A percentile compares a stretch with the other conserved stretches of the same genome.
phyloP scores from a whole-genome alignment of 1,139 yeast species.

The Pichia norvegensis region DNA sequence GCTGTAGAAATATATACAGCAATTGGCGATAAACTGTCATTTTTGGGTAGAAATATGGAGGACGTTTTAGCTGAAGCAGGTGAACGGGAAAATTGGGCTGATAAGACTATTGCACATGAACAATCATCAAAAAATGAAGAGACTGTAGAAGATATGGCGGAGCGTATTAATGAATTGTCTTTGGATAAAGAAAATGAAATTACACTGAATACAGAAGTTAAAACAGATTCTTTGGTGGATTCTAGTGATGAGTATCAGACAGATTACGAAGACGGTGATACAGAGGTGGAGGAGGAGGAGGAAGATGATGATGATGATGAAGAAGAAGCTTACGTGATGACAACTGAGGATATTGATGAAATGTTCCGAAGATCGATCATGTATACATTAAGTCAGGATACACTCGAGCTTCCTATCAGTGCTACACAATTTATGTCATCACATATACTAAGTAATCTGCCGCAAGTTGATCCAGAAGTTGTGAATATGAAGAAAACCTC shows the following conservation, averaged over 20 bases:
- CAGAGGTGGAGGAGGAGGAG: conserved; percentile 5
- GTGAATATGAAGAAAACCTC: conserved; percentile 73
- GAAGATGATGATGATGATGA: neutral
- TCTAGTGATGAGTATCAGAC: neutral
- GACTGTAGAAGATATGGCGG: neutral
- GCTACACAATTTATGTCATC: conserved; percentile 72
- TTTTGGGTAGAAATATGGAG: conserved; percentile 30
- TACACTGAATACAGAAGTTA: neutral
- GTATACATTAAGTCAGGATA: conserved; percentile 57
- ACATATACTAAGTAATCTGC: conserved; percentile 64
- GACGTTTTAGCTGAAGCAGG: conserved; percentile 5
- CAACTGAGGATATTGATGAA: conserved; percentile 67
- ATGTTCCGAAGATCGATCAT: conserved; percentile 62
- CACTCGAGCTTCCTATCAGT: conserved; percentile 50
- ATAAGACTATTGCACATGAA: neutral
- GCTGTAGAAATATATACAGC: conserved; percentile 57
- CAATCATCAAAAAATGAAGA: neutral
- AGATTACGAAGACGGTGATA: conserved; percentile 4
- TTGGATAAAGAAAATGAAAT: neutral
- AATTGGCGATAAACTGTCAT: conserved; percentile 45
- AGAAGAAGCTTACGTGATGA: conserved; percentile 32
- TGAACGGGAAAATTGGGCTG: neutral
- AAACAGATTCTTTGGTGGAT: neutral
- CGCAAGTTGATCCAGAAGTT: conserved; percentile 32
- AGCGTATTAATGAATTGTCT: neutral